phyloP scores from a whole-genome alignment of 257 asterid genomes.

The Linaria vulgaris region DNA sequence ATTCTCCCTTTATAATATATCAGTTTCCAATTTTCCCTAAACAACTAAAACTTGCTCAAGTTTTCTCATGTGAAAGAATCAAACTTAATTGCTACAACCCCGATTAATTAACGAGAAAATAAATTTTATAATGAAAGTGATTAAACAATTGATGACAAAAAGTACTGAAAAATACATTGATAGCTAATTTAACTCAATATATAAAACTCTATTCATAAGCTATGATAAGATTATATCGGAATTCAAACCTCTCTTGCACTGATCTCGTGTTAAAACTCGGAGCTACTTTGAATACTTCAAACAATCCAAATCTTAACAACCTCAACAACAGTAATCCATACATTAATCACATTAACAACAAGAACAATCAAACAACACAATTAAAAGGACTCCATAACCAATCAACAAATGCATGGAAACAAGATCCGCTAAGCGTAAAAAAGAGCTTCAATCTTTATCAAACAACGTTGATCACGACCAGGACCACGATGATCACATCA shows the following conservation, averaged over 20 bases:
- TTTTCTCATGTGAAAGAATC: too few relatives aligned
- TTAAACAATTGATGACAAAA: too few relatives aligned
- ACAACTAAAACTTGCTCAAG: too few relatives aligned
- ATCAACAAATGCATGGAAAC: slow-evolving; percentile 61
- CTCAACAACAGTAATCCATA: not conserved
- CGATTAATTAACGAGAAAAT: too few relatives aligned
- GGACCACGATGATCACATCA: slow-evolving; percentile 50
- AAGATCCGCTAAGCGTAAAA: slow-evolving; percentile 67
- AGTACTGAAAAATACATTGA: too few relatives aligned
- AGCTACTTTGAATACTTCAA: slow-evolving; percentile 39
- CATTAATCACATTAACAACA: not conserved
- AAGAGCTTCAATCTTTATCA: slow-evolving; percentile 15
- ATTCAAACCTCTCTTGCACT: slow-evolving; percentile 11
- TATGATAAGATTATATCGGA: too few relatives aligned
- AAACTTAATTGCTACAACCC: too few relatives aligned
- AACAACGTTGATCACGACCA: not conserved
- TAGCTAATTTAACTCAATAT: too few relatives aligned
- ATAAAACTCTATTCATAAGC: too few relatives aligned
- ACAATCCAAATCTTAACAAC: slow-evolving; percentile 29
- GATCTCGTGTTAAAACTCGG: slow-evolving; percentile 26
- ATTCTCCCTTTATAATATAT: too few relatives aligned
- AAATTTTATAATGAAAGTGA: too few relatives aligned
- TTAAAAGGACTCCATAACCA: not conserved
- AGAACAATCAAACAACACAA: not conserved
- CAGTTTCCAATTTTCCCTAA: too few relatives aligned